Conservation (phyloP, 1,284 basidiomycete species). For the Rhodotorula sp. region DNA sequence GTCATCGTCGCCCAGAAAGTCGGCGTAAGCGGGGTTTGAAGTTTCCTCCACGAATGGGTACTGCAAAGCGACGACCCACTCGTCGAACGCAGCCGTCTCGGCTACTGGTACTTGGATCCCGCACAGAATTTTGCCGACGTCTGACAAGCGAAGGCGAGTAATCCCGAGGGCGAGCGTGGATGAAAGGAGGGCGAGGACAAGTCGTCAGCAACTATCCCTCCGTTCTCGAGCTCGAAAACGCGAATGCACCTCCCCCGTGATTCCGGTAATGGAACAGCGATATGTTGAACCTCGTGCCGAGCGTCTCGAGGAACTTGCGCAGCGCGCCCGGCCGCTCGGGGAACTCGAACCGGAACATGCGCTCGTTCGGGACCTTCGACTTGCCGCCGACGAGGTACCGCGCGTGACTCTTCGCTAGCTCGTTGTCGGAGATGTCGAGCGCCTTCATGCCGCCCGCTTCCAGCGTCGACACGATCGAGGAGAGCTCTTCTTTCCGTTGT, state of each 20-base stretch:
- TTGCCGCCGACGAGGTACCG: slow-evolving; percentile 92
- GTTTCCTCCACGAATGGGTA: slow-evolving; percentile 94
- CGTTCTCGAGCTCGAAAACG: neutral
- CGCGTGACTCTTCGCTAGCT: slow-evolving; percentile 91
- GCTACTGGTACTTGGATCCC: slow-evolving; percentile 84
- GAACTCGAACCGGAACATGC: slow-evolving; percentile 94
- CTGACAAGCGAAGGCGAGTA: slow-evolving; percentile 53
- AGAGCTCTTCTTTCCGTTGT: slow-evolving; percentile 66
- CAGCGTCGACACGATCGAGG: slow-evolving; percentile 63
- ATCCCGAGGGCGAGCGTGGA: neutral
- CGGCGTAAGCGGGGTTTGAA: slow-evolving; percentile 65
- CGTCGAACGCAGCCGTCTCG: slow-evolving; percentile 66
- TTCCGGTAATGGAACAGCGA: slow-evolving; percentile 97
- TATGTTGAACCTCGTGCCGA: slow-evolving; percentile 83
- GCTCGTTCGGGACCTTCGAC: slow-evolving; percentile 72
- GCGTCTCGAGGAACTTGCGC: slow-evolving; percentile 77
- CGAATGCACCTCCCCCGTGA: slow-evolving; percentile 78
- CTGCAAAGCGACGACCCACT: slow-evolving; percentile 72
- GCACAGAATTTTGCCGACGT: slow-evolving; percentile 85
- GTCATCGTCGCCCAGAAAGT: slow-evolving; percentile 58
- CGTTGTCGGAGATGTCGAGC: slow-evolving; percentile 87
- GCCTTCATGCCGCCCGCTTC: slow-evolving; percentile 70
- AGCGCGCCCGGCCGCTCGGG: slow-evolving; percentile 92
- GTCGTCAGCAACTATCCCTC: neutral
- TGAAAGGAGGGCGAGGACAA: neutral